Evolutionary conservation across 129 eudicot species (phyloP).

Genomic region (Chrysanthemum seticuspe): DNA sequence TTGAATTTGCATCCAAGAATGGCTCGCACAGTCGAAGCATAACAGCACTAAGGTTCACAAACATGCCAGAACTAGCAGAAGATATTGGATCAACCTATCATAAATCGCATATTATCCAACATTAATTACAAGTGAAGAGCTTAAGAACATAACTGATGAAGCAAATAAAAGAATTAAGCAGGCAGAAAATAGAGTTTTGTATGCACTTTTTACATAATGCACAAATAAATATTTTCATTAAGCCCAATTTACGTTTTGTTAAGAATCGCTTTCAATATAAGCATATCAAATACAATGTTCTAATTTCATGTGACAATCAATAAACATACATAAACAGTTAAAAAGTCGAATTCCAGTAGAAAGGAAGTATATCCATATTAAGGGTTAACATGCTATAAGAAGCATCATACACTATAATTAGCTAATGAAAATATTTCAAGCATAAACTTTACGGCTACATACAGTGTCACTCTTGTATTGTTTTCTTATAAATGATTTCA

Average conservation of each 20-base stretch:
- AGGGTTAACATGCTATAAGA: slow-evolving; percentile 16
- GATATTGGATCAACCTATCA: slow-evolving; percentile 88
- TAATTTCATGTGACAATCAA: not conserved
- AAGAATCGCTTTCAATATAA: not conserved
- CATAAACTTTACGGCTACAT: no score
- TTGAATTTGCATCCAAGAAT: slow-evolving; percentile 72
- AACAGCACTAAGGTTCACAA: slow-evolving; percentile 92
- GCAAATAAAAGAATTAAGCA: no score
- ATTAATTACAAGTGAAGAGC: not conserved
- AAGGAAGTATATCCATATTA: not conserved
- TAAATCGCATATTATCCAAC: slow-evolving; percentile 7
- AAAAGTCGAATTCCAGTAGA: not conserved
- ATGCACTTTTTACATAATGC: not conserved
- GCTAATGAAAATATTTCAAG: no score
- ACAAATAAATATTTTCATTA: not conserved
- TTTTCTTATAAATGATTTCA: no score
- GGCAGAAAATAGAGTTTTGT: not conserved
- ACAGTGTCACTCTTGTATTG: no score
- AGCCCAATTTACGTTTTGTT: not conserved
- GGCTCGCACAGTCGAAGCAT: slow-evolving; percentile 97
- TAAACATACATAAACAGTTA: not conserved
- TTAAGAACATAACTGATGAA: not conserved
- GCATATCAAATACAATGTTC: not conserved
- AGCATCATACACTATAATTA: slow-evolving; percentile 14
- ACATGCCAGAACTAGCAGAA: slow-evolving; percentile 98